Conservation (phyloP, 331 rosid genomes). For the Rhamnella rubrinervis region DNA sequence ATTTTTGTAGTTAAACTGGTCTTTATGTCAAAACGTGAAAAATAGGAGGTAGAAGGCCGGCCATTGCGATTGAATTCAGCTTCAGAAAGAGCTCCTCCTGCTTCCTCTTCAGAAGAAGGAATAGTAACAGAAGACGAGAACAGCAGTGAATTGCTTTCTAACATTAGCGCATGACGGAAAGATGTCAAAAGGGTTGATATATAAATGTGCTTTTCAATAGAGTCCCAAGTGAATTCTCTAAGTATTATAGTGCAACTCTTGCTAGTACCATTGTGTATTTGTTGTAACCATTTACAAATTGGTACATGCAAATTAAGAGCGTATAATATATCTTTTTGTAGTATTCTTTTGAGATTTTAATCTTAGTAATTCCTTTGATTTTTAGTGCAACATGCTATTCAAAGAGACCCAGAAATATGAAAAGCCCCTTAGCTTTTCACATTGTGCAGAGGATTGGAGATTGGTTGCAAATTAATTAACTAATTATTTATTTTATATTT, state of each 20-base stretch:
- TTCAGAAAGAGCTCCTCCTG: constrained; percentile 30
- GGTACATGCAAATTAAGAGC: not conserved
- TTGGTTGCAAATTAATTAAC: no score
- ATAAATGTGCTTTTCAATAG: not conserved
- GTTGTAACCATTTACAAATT: not conserved
- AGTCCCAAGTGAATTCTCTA: not conserved
- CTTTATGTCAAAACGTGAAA: constrained; percentile 3
- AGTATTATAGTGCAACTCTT: not conserved
- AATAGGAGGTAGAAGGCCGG: constrained; percentile 82
- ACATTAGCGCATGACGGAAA: constrained; percentile 36
- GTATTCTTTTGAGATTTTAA: not conserved
- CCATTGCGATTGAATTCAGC: constrained; percentile 70
- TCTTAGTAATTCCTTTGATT: not conserved
- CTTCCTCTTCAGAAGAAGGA: constrained; percentile 35
- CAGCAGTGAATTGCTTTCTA: constrained; percentile 54
- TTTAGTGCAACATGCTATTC: no score
- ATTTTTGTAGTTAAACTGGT: not conserved
- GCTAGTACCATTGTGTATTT: no score
- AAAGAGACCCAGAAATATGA: no score
- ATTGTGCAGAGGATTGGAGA: no score
- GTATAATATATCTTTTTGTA: not conserved
- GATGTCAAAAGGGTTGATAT: not conserved
- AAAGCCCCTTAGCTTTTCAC: no score
- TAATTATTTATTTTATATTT: no score
- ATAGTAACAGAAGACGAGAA: constrained; percentile 33